Evolutionary conservation across 2,329 filamentous ascomycete genomes (phyloP), one percentile per base, ranked within the genome.

Genomic region (Pyrenophora graminea): DNA sequence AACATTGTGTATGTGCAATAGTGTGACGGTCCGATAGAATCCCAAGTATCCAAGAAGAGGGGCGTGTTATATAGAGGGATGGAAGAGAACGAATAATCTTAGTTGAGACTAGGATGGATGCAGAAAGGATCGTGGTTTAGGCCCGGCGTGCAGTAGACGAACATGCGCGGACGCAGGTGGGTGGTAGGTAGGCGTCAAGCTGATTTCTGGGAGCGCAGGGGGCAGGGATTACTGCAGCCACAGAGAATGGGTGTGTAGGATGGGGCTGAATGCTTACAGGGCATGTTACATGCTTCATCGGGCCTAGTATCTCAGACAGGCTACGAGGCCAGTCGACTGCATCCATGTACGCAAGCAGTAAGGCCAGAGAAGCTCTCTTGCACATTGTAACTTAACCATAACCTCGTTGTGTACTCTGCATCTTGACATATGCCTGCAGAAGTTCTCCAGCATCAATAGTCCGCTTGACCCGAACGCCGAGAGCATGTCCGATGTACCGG

Each of bases 211-310:
- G 60, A 50, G 51, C 54, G 59, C 63, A 61, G 50, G 50, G 57
- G 58, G 55, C 59, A 67, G 58, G 63, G 67, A 52, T 46, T 51
- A 46, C 48, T 71, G 68, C 66, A 68, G 59, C 59, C 49, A 59
- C 55, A 53, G 58, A 55, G 57, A 56, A 58, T 54, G 60, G 63
- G 61, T 50, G 53, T 65, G 51, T 59, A 58, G 55, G 56, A 58
- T 64, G 66, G 67, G 66, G 68, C 68, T 71, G 67, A 71, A 61
- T 63, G 68, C 67, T 69, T 66, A 70, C 68, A 48, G 36, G 58
- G 57, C 45, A 53, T 58, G 45, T 47, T 49, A 52, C 56, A 63
- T 56, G 42, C 59, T 58, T 48, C 49, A 59, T 66, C 30, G 25
- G 48, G 66, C 42, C 52, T 69, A 66, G 67, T 55, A 53, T 49